Evolutionary conservation across 768 basidiomycete species (phyloP).

Genomic region (Chalciporus sphaerocephalus): DNA sequence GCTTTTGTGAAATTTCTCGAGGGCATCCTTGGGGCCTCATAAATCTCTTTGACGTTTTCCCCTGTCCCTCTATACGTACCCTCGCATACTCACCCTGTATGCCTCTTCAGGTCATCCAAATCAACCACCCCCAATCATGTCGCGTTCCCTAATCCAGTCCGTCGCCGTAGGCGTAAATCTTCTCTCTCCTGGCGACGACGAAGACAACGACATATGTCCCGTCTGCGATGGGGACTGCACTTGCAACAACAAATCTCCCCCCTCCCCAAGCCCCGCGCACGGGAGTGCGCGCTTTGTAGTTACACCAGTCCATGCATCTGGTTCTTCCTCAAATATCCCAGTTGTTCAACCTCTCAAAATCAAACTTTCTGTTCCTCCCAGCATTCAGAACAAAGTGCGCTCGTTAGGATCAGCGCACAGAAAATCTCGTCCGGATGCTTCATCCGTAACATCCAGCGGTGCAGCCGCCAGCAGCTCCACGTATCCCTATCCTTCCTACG

Average conservation of each 20-base stretch:
- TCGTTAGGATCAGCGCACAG: conserved; percentile 23
- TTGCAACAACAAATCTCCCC: conserved; percentile 50
- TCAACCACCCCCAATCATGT: conserved; percentile 58
- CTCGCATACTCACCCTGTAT: conserved; percentile 18
- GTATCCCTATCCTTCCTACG: conserved; percentile 6
- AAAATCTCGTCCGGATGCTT: conserved; percentile 24
- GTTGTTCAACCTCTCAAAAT: conserved; percentile 53
- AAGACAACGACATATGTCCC: conserved; percentile 84
- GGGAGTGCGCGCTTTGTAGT: conserved; percentile 38
- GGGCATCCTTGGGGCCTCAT: conserved; percentile 17
- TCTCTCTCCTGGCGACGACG: conserved; percentile 52
- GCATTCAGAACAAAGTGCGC: conserved; percentile 45
- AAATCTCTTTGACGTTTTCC: conserved; percentile 24
- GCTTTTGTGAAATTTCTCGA: conserved; percentile 23
- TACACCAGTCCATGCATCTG: conserved; percentile 37
- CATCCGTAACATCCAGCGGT: conserved; percentile 37
- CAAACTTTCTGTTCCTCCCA: conserved; percentile 62
- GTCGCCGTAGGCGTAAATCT: conserved; percentile 43
- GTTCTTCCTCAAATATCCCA: conserved; percentile 29
- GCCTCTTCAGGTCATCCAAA: conserved; percentile 37
- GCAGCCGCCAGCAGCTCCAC: conserved; percentile 28
- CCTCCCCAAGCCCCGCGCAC: conserved; percentile 27
- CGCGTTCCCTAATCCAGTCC: conserved; percentile 68
- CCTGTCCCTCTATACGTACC: conserved; percentile 21
- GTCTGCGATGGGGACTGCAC: conserved; percentile 90